Evolutionary conservation across 208 protist genomes (phyloP).

Genomic region (Trypanosoma mega): DNA sequence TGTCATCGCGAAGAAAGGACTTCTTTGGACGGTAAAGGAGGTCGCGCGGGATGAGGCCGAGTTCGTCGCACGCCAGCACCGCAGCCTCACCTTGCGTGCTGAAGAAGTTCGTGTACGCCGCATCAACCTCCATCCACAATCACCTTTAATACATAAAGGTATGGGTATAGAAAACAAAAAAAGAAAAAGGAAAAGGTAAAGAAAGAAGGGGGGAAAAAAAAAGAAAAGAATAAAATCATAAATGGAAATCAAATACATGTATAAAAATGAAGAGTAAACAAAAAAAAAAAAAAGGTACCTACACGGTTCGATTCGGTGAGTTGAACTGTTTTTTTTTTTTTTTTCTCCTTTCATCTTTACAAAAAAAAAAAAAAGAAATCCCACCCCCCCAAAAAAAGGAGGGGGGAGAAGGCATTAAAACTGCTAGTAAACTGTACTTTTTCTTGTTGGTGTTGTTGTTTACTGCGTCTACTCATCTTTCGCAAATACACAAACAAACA

Average conservation of each 20-base stretch:
- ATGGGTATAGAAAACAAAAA: neutral
- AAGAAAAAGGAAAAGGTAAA: constrained; percentile 6
- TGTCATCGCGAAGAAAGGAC: constrained; percentile 9
- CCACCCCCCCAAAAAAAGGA: no score
- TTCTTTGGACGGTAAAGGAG: constrained; percentile 27
- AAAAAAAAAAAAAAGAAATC: neutral
- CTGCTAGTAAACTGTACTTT: no score
- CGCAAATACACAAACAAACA: no score
- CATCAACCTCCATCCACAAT: constrained; percentile 23
- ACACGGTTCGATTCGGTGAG: no score
- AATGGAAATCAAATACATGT: constrained; percentile 1
- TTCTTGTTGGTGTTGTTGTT: no score
- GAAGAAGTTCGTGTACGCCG: constrained; percentile 34
- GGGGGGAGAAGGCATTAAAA: no score
- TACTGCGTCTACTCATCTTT: no score
- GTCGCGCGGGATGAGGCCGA: constrained; percentile 31
- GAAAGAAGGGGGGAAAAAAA: neutral
- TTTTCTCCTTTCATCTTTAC: neutral
- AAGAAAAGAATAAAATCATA: constrained; percentile 11
- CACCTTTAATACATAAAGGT: neutral
- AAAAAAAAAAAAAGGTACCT: neutral
- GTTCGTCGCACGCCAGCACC: constrained; percentile 38
- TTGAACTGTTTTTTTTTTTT: neutral
- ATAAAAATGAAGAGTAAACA: neutral
- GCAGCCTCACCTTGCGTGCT: constrained; percentile 29